These are phyloP conservation scores for Aurinia saxatilis DNA, from an alignment of 345 rosid species.

Conservation along the genomic window DNA sequence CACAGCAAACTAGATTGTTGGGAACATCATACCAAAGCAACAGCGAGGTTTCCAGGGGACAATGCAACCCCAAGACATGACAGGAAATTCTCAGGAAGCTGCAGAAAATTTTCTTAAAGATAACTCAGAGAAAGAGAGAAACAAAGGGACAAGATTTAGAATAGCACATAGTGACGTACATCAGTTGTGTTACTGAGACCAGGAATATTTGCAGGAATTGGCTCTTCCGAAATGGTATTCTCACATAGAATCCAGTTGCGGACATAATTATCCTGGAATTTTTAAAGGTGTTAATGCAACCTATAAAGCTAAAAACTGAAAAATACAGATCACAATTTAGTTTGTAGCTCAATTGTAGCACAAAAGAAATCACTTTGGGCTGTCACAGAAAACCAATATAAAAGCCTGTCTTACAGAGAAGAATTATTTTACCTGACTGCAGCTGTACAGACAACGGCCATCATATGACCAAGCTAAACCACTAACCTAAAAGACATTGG, in stretches of 20 bases:
- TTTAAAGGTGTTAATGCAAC: conserved; percentile 3
- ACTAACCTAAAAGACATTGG: conserved; percentile 52
- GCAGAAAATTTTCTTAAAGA: conserved; percentile 28
- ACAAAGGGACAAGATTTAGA: neutral
- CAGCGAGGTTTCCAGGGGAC: conserved; percentile 74
- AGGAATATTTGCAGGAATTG: conserved; percentile 53
- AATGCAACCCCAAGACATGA: conserved; percentile 79
- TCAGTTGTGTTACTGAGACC: conserved; percentile 52
- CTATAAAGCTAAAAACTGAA: neutral
- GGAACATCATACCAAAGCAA: conserved; percentile 64
- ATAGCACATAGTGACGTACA: conserved; percentile 38
- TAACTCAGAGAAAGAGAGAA: conserved; percentile 6
- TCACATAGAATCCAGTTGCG: conserved; percentile 63
- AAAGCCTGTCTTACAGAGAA: conserved; percentile 5
- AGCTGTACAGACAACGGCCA: conserved; percentile 72
- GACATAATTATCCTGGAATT: conserved; percentile 66
- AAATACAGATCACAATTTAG: conserved; percentile 1
- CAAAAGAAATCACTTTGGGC: neutral
- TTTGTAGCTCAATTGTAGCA: neutral
- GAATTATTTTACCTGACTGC: conserved; percentile 65
- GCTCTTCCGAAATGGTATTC: conserved; percentile 52
- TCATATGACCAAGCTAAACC: conserved; percentile 87
- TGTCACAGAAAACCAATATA: neutral
- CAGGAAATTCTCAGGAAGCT: conserved; percentile 70
- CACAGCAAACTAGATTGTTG: neutral